Evolutionary conservation across 2,329 filamentous ascomycete genomes (phyloP).

Genomic region (Epichloe hybrida): DNA sequence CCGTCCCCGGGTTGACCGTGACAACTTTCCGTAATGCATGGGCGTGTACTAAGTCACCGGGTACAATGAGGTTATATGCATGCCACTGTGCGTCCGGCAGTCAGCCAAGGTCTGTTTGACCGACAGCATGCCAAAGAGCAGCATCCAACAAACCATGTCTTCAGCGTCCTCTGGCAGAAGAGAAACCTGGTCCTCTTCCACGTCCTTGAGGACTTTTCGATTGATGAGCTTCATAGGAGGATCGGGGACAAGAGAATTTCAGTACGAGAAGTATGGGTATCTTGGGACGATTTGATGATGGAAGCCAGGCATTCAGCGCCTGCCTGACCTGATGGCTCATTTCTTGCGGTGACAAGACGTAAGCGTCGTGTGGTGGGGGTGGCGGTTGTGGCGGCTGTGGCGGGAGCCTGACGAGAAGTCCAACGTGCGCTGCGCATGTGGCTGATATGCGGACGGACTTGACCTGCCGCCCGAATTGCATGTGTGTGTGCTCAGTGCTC

Average conservation of each 20-base stretch:
- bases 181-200: constrained; percentile 27
- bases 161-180: constrained; percentile 31
- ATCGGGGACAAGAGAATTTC: neutral
- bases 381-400: constrained; percentile 2
- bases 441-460: neutral
- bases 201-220: constrained; percentile 22
- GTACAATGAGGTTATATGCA: constrained; percentile 45
- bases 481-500: neutral
- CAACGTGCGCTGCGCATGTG: neutral
- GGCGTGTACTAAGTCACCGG: constrained; percentile 39
- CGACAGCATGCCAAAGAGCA: neutral
- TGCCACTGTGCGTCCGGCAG: constrained; percentile 32
- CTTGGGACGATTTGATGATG: neutral
- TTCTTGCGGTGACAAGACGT: neutral
- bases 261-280: neutral
- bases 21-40: constrained; percentile 43
- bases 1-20: constrained; percentile 33
- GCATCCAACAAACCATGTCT: constrained; percentile 27
- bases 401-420: neutral
- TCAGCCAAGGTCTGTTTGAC: constrained; percentile 4
- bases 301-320: neutral
- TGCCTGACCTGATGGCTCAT: neutral
- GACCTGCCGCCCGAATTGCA: neutral
- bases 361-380: constrained; percentile 3
- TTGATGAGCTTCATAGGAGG: constrained; percentile 27